Evolutionary conservation across 768 basidiomycete genomes (phyloP).

Genomic region (Leccinum longicurvipes): DNA sequence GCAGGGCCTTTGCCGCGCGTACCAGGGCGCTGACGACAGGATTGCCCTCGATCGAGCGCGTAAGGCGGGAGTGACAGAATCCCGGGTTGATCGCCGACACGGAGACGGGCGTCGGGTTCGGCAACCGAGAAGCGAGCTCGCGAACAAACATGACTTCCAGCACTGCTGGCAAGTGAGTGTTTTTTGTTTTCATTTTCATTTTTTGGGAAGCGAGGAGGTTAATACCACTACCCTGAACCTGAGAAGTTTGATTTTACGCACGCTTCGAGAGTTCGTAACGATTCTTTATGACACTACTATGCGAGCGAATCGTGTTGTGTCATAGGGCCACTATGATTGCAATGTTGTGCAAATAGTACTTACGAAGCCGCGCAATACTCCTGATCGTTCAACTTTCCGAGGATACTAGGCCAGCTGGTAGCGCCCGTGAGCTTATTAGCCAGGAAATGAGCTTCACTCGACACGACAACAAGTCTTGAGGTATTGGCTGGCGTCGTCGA

Average conservation of each 20-base stretch:
- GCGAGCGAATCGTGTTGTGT: neutral
- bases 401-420: conserved; percentile 23
- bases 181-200: neutral
- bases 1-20: no score
- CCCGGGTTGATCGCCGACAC: conserved; percentile 35
- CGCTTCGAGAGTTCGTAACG: conserved; percentile 28
- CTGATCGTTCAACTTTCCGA: conserved; percentile 26
- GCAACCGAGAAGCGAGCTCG: conserved; percentile 33
- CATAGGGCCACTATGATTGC: neutral
- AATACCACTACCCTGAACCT: neutral
- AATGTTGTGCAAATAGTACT: neutral
- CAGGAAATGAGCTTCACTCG: conserved; percentile 28
- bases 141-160: conserved; percentile 36
- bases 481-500: conserved; percentile 21
- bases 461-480: conserved; percentile 30
- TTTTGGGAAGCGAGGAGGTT: neutral
- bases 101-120: conserved; percentile 25
- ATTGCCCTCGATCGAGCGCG: conserved; percentile 15
- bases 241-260: conserved; percentile 7
- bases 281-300: conserved; percentile 24
- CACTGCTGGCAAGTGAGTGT: conserved; percentile 13
- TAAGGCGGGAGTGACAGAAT: conserved; percentile 33
- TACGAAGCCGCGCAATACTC: conserved; percentile 27
- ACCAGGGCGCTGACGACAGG: neutral
- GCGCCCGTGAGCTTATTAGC: conserved; percentile 9